Evolutionary conservation across 352 stramenopile species (phyloP).

Genomic region (Pythium aphanidermatum): DNA sequence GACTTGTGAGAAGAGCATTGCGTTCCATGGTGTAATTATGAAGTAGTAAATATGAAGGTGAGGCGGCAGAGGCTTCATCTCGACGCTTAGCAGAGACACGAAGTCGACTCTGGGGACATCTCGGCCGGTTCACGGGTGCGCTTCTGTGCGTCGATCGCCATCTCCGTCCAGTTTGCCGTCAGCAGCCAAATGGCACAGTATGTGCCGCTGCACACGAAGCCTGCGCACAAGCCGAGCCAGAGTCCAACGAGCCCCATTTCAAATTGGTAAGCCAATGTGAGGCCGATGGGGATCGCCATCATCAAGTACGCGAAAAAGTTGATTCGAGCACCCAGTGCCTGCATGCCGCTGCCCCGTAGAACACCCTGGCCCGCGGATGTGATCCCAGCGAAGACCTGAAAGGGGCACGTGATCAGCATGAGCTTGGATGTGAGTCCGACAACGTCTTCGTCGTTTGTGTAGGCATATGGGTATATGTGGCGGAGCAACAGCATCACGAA

Average conservation of each 20-base stretch:
- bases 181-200: slow-evolving; percentile 71
- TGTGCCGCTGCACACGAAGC: slow-evolving; percentile 53
- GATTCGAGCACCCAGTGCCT: slow-evolving; percentile 70
- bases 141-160: slow-evolving; percentile 57
- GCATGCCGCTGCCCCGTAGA: slow-evolving; percentile 72
- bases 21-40: no score
- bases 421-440: slow-evolving; percentile 49
- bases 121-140: slow-evolving; percentile 38
- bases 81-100: slow-evolving; percentile 25
- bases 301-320: slow-evolving; percentile 86
- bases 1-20: no score
- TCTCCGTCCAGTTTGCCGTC: slow-evolving; percentile 59
- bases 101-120: slow-evolving; percentile 11
- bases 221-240: slow-evolving; percentile 71
- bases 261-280: slow-evolving; percentile 63
- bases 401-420: slow-evolving; percentile 59
- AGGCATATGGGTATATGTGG: slow-evolving; percentile 48
- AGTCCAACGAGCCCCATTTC: slow-evolving; percentile 63
- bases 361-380: slow-evolving; percentile 67
- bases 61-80: no score
- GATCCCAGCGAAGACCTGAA: slow-evolving; percentile 82
- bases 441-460: slow-evolving; percentile 50
- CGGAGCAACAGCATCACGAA: slow-evolving; percentile 53
- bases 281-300: slow-evolving; percentile 70
- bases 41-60: no score